Percentiles rank a stretch among this genome's conserved stretches.
These are phyloP conservation scores for Apiospora koreana DNA, from an alignment of 2,329 filamentous ascomycete species.

Conservation along the genomic window DNA sequence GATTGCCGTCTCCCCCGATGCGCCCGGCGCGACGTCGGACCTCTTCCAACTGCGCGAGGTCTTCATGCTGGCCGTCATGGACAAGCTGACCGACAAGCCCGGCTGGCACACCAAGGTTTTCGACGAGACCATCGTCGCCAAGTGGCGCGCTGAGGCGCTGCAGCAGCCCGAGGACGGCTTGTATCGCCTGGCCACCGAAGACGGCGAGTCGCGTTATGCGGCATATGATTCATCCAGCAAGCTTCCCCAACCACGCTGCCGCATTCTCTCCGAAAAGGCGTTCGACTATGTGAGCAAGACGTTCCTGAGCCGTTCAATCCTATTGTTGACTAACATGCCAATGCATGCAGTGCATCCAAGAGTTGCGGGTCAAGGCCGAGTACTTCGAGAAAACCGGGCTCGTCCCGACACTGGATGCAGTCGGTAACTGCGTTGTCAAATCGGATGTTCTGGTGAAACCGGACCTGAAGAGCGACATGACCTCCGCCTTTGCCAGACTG, in stretches of 20 bases:
- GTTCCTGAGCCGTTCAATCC: conserved; percentile 14
- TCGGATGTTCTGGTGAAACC: conserved; percentile 48
- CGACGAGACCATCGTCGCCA: conserved; percentile 32
- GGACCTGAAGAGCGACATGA: conserved; percentile 34
- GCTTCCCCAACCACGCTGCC: conserved; percentile 1
- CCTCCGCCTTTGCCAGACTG: conserved; percentile 40
- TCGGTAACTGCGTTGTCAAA: conserved; percentile 46
- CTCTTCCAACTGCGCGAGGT: conserved; percentile 33
- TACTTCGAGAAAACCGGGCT: conserved; percentile 41
- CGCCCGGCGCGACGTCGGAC: not conserved
- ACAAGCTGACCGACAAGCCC: conserved; percentile 36
- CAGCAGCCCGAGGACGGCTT: conserved; percentile 23
- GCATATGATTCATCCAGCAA: too few relatives aligned
- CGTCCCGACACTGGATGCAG: conserved; percentile 46
- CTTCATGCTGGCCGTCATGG: conserved; percentile 33
- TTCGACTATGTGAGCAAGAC: conserved; percentile 23
- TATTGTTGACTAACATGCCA: conserved; percentile 13
- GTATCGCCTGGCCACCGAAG: not conserved
- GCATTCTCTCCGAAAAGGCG: conserved; percentile 19
- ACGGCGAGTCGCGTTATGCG: not conserved
- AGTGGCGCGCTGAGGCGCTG: conserved; percentile 35
- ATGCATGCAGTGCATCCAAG: conserved; percentile 35
- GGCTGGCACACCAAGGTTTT: conserved; percentile 38
- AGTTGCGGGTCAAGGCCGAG: conserved; percentile 52
- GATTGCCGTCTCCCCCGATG: not conserved